phyloP scores from a whole-genome alignment of 495 filamentous ascomycete genomes.

The Tricharina praecox region DNA sequence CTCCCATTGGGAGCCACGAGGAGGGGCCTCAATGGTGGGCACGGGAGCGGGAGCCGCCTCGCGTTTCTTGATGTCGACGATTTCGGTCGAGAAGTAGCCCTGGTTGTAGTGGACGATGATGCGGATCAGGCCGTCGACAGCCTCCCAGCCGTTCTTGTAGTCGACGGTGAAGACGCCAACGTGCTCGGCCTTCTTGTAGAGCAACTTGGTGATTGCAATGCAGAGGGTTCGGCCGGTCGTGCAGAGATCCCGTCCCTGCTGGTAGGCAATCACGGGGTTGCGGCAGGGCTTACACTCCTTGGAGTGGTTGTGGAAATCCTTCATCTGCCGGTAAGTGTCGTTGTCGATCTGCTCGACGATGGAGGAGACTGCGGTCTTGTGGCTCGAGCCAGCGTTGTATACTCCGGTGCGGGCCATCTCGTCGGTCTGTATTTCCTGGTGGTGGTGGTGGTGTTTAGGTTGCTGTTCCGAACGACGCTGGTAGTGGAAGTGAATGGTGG shows the following conservation, averaged over 20 bases:
- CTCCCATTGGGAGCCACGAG: neutral
- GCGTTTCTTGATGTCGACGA: neutral
- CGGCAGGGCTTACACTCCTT: neutral
- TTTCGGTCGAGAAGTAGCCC: neutral
- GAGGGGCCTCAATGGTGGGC: neutral
- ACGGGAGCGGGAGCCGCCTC: neutral
- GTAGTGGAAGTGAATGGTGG: too few species aligned
- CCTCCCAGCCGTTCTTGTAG: neutral
- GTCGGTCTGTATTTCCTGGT: too few species aligned
- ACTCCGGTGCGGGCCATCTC: too few species aligned
- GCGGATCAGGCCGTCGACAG: neutral
- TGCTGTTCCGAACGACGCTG: too few species aligned
- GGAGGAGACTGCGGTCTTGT: too few species aligned
- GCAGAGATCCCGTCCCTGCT: neutral
- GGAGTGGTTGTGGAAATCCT: neutral
- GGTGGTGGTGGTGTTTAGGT: too few species aligned
- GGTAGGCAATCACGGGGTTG: neutral
- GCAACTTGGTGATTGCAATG: neutral
- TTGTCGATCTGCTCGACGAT: neutral
- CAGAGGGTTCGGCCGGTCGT: neutral
- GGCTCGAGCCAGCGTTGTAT: too few species aligned
- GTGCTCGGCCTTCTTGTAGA: constrained; percentile 2
- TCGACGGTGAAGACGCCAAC: neutral
- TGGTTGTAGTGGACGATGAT: constrained; percentile 4
- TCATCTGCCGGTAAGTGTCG: neutral